A percentile compares a stretch with the other conserved stretches of the same genome.
These are phyloP conservation scores for Jamesozyma lodderae DNA, from an alignment of 805 yeast species.

Conservation along the genomic window DNA sequence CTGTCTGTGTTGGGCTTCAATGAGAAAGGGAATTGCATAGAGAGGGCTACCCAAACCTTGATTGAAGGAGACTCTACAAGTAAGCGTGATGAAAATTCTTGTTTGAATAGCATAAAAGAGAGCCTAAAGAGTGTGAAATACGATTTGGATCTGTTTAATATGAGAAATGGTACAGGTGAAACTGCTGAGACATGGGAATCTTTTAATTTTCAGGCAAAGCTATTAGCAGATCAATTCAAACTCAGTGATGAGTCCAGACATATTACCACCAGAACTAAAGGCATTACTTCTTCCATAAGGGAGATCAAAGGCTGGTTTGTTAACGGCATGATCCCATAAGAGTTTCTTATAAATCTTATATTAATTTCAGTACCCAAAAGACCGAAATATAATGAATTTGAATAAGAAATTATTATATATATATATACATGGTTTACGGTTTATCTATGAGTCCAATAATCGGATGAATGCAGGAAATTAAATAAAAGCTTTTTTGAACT, in stretches of 20 bases:
- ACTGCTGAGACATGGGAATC: conserved; percentile 16
- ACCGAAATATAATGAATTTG: no score
- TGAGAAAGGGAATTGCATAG: conserved; percentile 28
- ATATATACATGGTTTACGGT: no score
- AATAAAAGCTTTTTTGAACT: no score
- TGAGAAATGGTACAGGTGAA: conserved; percentile 8
- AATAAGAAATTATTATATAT: no score
- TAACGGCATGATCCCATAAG: conserved; percentile 27
- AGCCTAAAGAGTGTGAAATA: conserved; percentile 27
- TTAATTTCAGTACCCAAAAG: no score
- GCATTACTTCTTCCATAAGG: conserved; percentile 27
- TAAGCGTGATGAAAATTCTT: conserved; percentile 4
- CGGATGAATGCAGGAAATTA: no score
- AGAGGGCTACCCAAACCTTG: conserved; percentile 23
- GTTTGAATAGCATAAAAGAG: conserved; percentile 14
- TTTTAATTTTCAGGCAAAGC: conserved; percentile 25
- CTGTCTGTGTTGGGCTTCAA: conserved; percentile 36
- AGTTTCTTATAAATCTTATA: no score
- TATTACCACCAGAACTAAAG: conserved; percentile 5
- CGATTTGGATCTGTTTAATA: conserved; percentile 25
- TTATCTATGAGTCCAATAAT: no score
- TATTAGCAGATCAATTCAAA: conserved; percentile 17
- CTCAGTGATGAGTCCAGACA: conserved; percentile 7
- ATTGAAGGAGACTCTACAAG: conserved; percentile 12
- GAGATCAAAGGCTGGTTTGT: conserved; percentile 36